These are phyloP conservation scores for Colletotrichum neosansevieriae DNA, from an alignment of 2,329 filamentous ascomycete genomes.

Conservation along the genomic window DNA sequence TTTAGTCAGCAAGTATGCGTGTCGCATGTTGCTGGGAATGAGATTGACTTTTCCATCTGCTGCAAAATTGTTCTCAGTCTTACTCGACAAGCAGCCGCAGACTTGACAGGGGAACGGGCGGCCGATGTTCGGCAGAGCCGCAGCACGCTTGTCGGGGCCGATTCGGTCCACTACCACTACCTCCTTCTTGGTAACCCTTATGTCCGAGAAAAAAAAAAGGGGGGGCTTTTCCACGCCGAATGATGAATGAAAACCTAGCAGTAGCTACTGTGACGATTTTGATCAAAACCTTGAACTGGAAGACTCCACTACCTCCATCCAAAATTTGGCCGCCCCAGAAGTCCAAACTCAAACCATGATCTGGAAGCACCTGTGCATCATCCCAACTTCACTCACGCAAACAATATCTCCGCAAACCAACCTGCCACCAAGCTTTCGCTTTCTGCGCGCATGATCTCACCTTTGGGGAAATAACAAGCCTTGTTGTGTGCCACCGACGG, in stretches of 20 bases:
- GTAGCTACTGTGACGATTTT: too few species aligned
- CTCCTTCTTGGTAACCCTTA: too few species aligned
- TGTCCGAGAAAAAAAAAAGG: too few species aligned
- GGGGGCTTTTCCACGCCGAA: too few species aligned
- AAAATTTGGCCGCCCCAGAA: not conserved
- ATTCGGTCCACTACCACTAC: too few species aligned
- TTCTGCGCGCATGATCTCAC: not conserved
- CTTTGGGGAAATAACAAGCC: not conserved
- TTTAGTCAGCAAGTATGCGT: not conserved
- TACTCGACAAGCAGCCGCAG: not conserved
- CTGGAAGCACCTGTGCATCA: not conserved
- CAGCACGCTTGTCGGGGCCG: not conserved
- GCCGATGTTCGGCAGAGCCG: not conserved
- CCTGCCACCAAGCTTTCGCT: not conserved
- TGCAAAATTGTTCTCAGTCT: too few species aligned
- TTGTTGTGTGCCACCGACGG: not conserved
- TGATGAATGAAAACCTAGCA: too few species aligned
- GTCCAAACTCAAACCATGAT: not conserved
- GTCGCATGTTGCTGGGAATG: not conserved
- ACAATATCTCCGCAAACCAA: not conserved
- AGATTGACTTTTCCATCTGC: slow-evolving; percentile 13
- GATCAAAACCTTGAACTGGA: too few species aligned
- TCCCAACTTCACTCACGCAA: not conserved
- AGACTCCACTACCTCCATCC: too few species aligned
- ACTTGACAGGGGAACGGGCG: not conserved